These are phyloP conservation scores for Iodosphaeria phyllophila DNA, from an alignment of 2,329 filamentous ascomycete species.

Conservation along the genomic window DNA sequence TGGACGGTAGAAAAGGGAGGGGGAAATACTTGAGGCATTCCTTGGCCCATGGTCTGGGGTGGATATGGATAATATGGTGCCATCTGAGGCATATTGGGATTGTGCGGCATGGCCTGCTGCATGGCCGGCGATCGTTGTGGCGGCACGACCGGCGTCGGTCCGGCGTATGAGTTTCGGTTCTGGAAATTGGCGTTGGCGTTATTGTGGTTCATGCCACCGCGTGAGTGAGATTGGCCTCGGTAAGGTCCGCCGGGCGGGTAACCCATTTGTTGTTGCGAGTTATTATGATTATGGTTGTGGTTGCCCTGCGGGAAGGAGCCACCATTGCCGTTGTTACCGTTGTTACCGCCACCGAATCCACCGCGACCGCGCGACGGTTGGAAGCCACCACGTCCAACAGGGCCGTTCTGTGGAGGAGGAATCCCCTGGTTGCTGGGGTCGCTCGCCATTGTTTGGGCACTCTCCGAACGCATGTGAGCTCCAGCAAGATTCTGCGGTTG, in stretches of 20 bases:
- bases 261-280: slow-evolving; percentile 25
- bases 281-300: slow-evolving; percentile 27
- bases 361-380: slow-evolving; percentile 28
- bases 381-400: slow-evolving; percentile 31
- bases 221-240: slow-evolving; percentile 26
- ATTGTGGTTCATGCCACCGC: slow-evolving; percentile 27
- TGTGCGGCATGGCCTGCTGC: slow-evolving; percentile 37
- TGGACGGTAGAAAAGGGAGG: slow-evolving; percentile 17
- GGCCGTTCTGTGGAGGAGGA: slow-evolving; percentile 25
- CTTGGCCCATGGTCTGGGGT: slow-evolving; percentile 37
- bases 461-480: slow-evolving; percentile 4
- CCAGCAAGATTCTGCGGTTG: slow-evolving; percentile 2
- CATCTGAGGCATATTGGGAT: slow-evolving; percentile 37
- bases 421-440: slow-evolving; percentile 47
- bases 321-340: slow-evolving; percentile 6
- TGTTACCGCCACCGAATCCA: slow-evolving; percentile 28
- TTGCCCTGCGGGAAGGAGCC: no score
- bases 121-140: slow-evolving; percentile 22
- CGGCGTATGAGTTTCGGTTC: slow-evolving; percentile 19
- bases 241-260: slow-evolving; percentile 21
- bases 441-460: slow-evolving; percentile 61
- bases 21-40: slow-evolving; percentile 41
- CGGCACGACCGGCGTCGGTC: slow-evolving; percentile 29
- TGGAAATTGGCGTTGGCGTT: slow-evolving; percentile 24
- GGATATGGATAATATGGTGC: slow-evolving; percentile 44